Evolutionary conservation across 352 stramenopile genomes (phyloP), one percentile per base, ranked within the genome.

Genomic region (Lagenidium giganteum): DNA sequence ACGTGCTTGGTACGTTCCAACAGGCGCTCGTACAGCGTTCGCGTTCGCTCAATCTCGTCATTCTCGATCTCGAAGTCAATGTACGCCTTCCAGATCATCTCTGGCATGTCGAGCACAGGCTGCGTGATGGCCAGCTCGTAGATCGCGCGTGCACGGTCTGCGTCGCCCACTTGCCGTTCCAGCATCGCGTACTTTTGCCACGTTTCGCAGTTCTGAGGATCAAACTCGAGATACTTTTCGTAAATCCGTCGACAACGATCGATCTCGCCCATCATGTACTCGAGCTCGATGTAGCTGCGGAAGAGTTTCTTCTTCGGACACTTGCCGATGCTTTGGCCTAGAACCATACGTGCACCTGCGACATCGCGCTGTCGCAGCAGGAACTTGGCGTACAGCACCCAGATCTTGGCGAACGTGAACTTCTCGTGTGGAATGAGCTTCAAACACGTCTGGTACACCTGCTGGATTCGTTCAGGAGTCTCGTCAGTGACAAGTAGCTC

Each of bases 401-500:
- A 99, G 48, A 99, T 91, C 73, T 99, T 99, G 27, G 89, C 87
- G 66, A 99, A 99, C 13, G 90, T 98, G 57, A 99, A 99, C 38
- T 82, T 80, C 4, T 72, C 75, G 64, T 99, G 95, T 22, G 96
- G 95, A 49, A 99, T 96, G 11, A 98, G 47, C 18, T 77, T 64
- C 1, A 99, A 50, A 35, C 93, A 98, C 18, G 79, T 88, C 54
- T 95, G 76, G 67, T 99, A 99, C 25, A 99, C 87, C 49, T 97
- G 85, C 18, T 84, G 80, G 11, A 90, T 87, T 16, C 87, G 73
- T 30, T 92, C 69, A 1, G 64, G 58, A 8, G 63, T 70, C 21
- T 77, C 70, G 35, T 89, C 77, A 0, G 83, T 64, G 0, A 80
- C 85, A 17, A 95, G 62, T 8, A 99, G 64, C 71, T 99, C 96